Percentiles rank a stretch among this genome's conserved stretches.
Conservation (phyloP, 768 basidiomycete genomes). For the Lactarius quietus region DNA sequence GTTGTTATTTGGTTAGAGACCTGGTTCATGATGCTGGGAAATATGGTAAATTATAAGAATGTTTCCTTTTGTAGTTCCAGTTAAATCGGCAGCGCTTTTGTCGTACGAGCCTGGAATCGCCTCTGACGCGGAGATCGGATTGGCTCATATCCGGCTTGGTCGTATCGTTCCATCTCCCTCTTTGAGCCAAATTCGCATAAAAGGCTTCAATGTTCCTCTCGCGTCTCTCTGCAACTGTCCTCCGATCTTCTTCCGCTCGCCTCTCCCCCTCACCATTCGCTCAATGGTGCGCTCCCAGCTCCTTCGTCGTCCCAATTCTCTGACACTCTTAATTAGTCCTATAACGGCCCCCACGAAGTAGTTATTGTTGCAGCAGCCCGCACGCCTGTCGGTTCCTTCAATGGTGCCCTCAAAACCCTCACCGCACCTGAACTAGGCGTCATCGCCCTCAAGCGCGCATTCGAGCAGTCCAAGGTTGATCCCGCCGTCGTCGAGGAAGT, state of each 20-base stretch:
- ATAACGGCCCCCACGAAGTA: conserved; percentile 60
- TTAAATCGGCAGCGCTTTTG: conserved; percentile 21
- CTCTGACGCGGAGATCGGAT: conserved; percentile 27
- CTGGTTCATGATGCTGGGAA: conserved; percentile 77
- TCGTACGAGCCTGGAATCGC: conserved; percentile 25
- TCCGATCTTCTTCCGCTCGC: conserved; percentile 35
- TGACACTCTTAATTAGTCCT: conserved; percentile 30
- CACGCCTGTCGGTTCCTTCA: conserved; percentile 91
- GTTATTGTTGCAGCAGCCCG: conserved; percentile 93
- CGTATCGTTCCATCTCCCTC: conserved; percentile 10
- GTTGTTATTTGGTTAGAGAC: conserved; percentile 53
- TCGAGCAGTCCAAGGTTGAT: conserved; percentile 74
- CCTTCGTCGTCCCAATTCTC: background rate
- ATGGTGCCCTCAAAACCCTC: conserved; percentile 82
- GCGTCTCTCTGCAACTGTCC: conserved; percentile 41
- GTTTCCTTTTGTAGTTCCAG: background rate
- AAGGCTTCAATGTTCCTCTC: conserved; percentile 17
- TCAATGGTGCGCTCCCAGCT: conserved; percentile 29
- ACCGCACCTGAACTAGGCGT: conserved; percentile 90
- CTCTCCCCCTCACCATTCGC: conserved; percentile 29
- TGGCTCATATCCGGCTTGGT: conserved; percentile 26
- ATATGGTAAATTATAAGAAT: conserved; percentile 53
- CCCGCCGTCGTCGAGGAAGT: conserved; percentile 88
- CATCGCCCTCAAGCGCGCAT: conserved; percentile 85
- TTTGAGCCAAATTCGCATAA: conserved; percentile 1